Evolutionary conservation across 805 yeast species (phyloP).

Genomic region (Millerozyma miso): DNA sequence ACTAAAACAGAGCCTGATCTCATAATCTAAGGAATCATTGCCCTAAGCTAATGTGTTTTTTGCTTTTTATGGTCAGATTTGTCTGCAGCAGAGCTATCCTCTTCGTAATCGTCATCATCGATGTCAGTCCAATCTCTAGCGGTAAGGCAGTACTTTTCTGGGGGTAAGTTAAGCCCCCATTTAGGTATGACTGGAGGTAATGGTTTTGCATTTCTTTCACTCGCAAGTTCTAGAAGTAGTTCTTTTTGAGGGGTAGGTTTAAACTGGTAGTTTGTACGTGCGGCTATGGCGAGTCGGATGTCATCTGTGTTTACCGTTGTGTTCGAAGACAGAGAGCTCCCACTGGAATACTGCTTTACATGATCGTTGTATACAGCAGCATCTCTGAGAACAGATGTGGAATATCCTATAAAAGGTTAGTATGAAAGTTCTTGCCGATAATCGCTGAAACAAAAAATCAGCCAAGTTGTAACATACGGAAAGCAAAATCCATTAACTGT

Average conservation of each 20-base stretch:
- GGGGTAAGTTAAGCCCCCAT: constrained; percentile 92
- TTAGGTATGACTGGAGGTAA: constrained; percentile 88
- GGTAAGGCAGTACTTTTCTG: constrained; percentile 93
- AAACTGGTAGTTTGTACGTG: constrained; percentile 93
- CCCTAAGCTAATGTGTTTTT: constrained; percentile 4
- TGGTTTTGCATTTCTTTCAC: constrained; percentile 83
- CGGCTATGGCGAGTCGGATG: constrained; percentile 85
- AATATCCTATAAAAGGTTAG: constrained; percentile 47
- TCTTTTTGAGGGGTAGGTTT: constrained; percentile 94
- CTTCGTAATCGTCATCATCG: constrained; percentile 21
- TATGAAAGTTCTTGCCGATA: neutral
- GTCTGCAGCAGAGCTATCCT: constrained; percentile 3
- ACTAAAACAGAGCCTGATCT: too few species aligned
- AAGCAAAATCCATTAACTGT: constrained; percentile 96
- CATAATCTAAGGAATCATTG: too few species aligned
- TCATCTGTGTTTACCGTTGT: constrained; percentile 79
- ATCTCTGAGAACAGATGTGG: constrained; percentile 81
- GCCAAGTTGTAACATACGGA: constrained; percentile 35
- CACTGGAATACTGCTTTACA: constrained; percentile 40
- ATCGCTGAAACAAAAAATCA: neutral
- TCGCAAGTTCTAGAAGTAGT: constrained; percentile 81
- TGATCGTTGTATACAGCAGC: constrained; percentile 89
- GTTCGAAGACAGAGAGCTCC: constrained; percentile 29
- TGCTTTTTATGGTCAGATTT: constrained; percentile 5
- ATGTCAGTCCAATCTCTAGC: constrained; percentile 65